Evolutionary conservation across 2,329 filamentous ascomycete species (phyloP).

Genomic region (Capronia epimyces): DNA sequence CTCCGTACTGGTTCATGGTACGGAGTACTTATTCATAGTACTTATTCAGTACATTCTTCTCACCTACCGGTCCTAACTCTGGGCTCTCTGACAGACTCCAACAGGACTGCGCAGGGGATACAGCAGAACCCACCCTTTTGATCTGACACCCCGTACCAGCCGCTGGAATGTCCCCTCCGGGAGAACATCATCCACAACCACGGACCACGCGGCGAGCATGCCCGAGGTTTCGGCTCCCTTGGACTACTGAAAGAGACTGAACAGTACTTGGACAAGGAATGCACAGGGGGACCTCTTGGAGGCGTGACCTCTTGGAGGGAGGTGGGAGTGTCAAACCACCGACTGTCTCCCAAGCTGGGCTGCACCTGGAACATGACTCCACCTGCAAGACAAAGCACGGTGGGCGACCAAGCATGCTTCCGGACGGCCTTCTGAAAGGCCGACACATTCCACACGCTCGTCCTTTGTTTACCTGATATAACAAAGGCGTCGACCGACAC

Average conservation of each 20-base stretch:
- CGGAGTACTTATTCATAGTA: no score
- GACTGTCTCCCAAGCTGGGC: not conserved
- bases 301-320: not conserved
- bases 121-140: not conserved
- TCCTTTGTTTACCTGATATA: not conserved
- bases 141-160: not conserved
- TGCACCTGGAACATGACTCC: constrained; percentile 1
- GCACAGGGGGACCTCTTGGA: not conserved
- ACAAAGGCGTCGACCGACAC: constrained; percentile 1
- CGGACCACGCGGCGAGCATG: not conserved
- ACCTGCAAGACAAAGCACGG: constrained; percentile 1
- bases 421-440: not conserved
- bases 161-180: not conserved
- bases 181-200: not conserved
- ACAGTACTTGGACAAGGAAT: constrained; percentile 1
- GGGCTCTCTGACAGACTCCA: not conserved
- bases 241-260: not conserved
- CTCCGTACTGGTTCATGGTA: no score
- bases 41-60: not conserved
- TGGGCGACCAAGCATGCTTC: not conserved
- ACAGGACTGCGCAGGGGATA: constrained; percentile 1
- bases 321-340: not conserved
- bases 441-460: not conserved
- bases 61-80: not conserved
- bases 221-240: not conserved